Percentiles rank a stretch among this genome's conserved stretches.
Conservation (phyloP, 2,329 filamentous ascomycete genomes). For the Stagonosporopsis vannaccii region DNA sequence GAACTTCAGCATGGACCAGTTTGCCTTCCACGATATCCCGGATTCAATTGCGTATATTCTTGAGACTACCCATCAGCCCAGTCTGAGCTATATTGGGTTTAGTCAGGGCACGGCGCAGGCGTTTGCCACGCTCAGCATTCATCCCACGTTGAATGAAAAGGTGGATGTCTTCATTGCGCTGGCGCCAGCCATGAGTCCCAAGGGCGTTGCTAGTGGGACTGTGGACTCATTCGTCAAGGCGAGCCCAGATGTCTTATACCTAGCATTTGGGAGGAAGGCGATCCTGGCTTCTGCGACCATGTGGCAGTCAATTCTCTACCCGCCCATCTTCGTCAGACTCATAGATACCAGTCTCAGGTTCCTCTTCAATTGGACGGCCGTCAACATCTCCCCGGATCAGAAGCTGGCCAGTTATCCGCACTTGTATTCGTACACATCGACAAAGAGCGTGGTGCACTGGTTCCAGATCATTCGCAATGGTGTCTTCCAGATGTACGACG, state of each 20-base stretch:
- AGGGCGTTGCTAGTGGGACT: slow-evolving; percentile 85
- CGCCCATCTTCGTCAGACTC: slow-evolving; percentile 85
- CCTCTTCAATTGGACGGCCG: slow-evolving; percentile 87
- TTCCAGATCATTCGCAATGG: slow-evolving; percentile 98
- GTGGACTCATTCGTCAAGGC: slow-evolving; percentile 94
- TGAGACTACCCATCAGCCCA: slow-evolving; percentile 79
- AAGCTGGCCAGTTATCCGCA: slow-evolving; percentile 96
- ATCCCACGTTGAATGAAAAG: slow-evolving; percentile 89
- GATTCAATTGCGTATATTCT: slow-evolving; percentile 94
- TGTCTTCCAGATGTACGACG: slow-evolving; percentile 98
- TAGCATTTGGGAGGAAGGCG: slow-evolving; percentile 89
- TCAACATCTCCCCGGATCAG: slow-evolving; percentile 84
- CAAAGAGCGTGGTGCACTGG: slow-evolving; percentile 98
- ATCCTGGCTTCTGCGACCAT: slow-evolving; percentile 93
- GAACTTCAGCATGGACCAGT: slow-evolving; percentile 99
- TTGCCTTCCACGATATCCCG: slow-evolving; percentile 96
- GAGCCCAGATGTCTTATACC: slow-evolving; percentile 88
- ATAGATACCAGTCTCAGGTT: slow-evolving; percentile 84
- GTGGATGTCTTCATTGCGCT: slow-evolving; percentile 96
- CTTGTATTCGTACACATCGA: slow-evolving; percentile 94
- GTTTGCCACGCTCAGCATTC: slow-evolving; percentile 90
- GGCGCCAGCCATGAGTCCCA: slow-evolving; percentile 94
- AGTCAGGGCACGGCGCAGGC: slow-evolving; percentile 97
- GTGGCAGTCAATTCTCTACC: slow-evolving; percentile 97
- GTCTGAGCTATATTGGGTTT: slow-evolving; percentile 95